Evolutionary conservation across 179 eudicot genomes (phyloP), one percentile per base, ranked within the genome.

Genomic region (Patellifolia procumbens): DNA sequence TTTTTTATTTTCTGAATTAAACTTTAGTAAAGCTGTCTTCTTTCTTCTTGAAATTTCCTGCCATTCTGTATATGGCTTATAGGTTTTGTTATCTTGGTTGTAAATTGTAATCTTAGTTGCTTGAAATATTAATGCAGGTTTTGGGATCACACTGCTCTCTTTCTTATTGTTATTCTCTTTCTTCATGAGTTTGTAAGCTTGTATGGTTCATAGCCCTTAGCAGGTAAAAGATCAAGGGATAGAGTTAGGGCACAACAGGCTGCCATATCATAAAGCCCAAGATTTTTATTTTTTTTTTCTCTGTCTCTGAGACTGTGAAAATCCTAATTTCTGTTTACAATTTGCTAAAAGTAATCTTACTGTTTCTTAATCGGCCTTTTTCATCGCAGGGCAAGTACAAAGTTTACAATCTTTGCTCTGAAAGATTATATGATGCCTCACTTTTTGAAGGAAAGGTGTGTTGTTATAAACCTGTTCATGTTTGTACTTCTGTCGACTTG

Each of bases 361-460:
- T 64, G 26, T 37, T 31, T 43, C 42, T 19, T 16, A 7, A 56
- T 78, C 55, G 13, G 29, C 43, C 42, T 70, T 68, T 77, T 29
- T 53, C 56, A 64, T 65, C 80, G 88, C 92, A 94, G 98, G 97
- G 77, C 56, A 92, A 89, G 75, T 94, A 94, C 88, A 94, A 94
- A 84, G 97, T 94, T 46, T 94, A 94, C 91, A 94, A 94, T 83
- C 97, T 94, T 72, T 94, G 98, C 80, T 87, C 98, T 81, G 97
- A 94, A 86, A 92, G 98, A 87, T 82, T 94, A 78, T 94, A 94
- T 86, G 97, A 94, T 80, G 97, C 92, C 74, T 92, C 98, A 24
- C 86, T 94, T 48, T 91, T 94, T 83, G 97, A 92, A 87, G 98
- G 98, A 81, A 94, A 94, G 98, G 98, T 94, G 74, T 77, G 85